Percentiles rank a stretch among this genome's conserved stretches.
phyloP scores from a whole-genome alignment of 148 eudicot genomes.

The Rhododendron mucronatum region DNA sequence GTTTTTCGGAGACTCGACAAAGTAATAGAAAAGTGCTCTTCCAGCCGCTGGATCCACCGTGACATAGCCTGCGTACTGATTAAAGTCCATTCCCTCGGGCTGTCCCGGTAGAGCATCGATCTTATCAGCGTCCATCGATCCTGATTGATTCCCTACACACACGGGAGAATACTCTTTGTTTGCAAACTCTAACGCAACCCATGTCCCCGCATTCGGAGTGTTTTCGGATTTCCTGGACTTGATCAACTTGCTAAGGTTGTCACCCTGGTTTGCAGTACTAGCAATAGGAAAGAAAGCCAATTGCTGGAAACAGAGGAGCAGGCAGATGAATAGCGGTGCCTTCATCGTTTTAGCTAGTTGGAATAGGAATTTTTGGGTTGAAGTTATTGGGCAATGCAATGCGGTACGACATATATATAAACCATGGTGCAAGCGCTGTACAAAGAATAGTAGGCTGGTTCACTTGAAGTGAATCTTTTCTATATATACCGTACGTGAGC shows the following conservation, averaged over 20 bases:
- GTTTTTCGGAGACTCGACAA: constrained; percentile 15
- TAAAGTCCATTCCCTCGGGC: constrained; percentile 19
- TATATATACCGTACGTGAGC: too few species aligned
- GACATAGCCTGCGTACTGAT: constrained; percentile 23
- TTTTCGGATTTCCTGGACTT: constrained; percentile 4
- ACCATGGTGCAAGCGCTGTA: too few species aligned
- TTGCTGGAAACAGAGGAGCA: not conserved
- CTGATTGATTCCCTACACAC: not conserved
- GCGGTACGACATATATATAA: not conserved
- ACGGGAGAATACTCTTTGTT: not conserved
- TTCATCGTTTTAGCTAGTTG: not conserved
- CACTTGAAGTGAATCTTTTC: too few species aligned
- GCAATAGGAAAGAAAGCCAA: not conserved
- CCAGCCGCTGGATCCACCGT: constrained; percentile 19
- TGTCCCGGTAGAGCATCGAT: constrained; percentile 22
- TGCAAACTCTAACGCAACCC: not conserved
- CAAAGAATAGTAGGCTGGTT: too few species aligned
- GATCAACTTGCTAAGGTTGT: constrained; percentile 5
- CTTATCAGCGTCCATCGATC: constrained; percentile 14
- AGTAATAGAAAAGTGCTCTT: constrained; percentile 21
- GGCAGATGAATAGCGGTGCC: not conserved
- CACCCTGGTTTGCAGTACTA: not conserved
- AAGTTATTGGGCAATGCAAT: not conserved
- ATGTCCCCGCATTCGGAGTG: not conserved
- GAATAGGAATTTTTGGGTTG: not conserved